phyloP scores from a whole-genome alignment of 2,329 filamentous ascomycete species.

The Sporothrix phasma region DNA sequence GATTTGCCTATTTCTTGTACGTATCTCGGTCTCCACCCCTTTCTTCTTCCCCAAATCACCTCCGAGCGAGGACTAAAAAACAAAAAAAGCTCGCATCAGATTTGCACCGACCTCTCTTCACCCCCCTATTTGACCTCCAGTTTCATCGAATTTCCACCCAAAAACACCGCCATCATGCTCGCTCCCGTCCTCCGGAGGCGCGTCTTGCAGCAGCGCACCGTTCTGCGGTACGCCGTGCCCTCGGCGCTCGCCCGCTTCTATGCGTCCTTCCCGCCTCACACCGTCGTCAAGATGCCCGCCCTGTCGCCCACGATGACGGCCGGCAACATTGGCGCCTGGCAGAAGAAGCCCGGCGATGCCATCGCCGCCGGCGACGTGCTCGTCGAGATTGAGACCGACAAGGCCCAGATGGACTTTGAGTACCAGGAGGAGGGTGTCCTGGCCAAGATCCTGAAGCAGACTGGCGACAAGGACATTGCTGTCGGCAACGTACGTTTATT shows the following conservation, averaged over 20 bases:
- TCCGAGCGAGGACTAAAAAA: conserved; percentile 13
- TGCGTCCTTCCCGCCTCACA: conserved; percentile 88
- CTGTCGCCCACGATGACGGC: conserved; percentile 95
- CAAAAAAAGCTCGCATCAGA: conserved; percentile 12
- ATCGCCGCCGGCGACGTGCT: conserved; percentile 88
- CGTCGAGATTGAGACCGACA: conserved; percentile 88
- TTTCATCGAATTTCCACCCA: conserved; percentile 12
- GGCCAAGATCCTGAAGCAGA: conserved; percentile 84
- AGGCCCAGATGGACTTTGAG: conserved; percentile 91
- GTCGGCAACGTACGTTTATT: conserved; percentile 76
- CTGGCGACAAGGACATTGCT: conserved; percentile 84
- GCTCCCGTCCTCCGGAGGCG: conserved; percentile 55
- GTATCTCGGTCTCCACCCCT: conserved; percentile 8
- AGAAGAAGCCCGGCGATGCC: conserved; percentile 88
- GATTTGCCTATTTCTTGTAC: not conserved
- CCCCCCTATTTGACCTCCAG: not conserved
- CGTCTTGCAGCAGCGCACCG: conserved; percentile 42
- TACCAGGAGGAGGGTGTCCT: conserved; percentile 81
- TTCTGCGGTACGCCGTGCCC: conserved; percentile 41
- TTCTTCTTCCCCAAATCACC: conserved; percentile 11
- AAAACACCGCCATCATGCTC: conserved; percentile 41
- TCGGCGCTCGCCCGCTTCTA: conserved; percentile 52
- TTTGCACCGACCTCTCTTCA: not conserved
- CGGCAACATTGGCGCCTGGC: conserved; percentile 94
- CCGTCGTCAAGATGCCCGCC: conserved; percentile 93